phyloP scores from a whole-genome alignment of 352 stramenopile species.

The Globisporangium cystogenes region DNA sequence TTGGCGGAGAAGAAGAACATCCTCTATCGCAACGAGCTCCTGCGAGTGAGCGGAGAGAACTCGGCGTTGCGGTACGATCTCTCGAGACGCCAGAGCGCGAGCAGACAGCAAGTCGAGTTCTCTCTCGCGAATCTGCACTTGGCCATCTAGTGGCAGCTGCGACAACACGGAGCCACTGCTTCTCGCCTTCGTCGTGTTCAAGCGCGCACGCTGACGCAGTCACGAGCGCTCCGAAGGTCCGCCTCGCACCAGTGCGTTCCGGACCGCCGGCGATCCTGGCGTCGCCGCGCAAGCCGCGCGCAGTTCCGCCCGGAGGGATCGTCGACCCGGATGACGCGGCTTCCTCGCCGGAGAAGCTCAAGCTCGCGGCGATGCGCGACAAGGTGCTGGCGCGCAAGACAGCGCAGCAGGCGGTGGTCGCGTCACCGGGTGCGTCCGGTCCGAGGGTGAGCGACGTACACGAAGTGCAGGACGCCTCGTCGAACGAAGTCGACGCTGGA shows the following conservation, averaged over 20 bases:
- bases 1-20: conserved; percentile 73
- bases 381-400: conserved; percentile 28
- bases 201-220: no score
- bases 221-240: conserved; percentile 12
- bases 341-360: conserved; percentile 20
- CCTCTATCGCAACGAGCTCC: conserved; percentile 63
- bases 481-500: no score
- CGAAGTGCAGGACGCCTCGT: no score
- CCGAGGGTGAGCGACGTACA: conserved; percentile 2
- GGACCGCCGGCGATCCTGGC: not conserved
- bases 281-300: conserved; percentile 2
- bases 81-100: not conserved
- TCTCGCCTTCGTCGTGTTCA: no score
- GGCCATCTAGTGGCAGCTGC: conserved; percentile 32
- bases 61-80: conserved; percentile 36
- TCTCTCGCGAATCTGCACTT: conserved; percentile 13
- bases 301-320: conserved; percentile 2
- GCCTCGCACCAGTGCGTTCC: conserved; percentile 14
- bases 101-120: conserved; percentile 21
- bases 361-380: conserved; percentile 39
- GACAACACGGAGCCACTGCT: no score
- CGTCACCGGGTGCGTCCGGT: no score
- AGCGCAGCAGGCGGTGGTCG: not conserved
- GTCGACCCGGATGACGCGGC: conserved; percentile 7
- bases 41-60: conserved; percentile 54